Base-by-base conservation (phyloP, 2,329 filamentous ascomycete genomes). In the Orbilia quercus region DNA sequence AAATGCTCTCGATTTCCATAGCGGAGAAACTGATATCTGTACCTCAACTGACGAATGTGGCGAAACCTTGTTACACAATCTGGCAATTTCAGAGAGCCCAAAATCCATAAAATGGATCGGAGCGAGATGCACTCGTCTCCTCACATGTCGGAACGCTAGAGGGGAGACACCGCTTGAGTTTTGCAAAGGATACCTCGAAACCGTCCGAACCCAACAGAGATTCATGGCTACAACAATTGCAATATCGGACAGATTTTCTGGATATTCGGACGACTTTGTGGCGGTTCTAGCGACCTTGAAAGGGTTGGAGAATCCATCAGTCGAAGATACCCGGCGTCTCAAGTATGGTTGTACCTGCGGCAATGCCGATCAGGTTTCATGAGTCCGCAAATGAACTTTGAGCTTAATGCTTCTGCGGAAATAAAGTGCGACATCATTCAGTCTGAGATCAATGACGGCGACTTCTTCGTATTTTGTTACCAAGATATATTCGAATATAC, bases 321-420 rank as follows among this genome's bases (percentile, higher is more conserved):
- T 22, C 7, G 40, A 72, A 47, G 75, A 78, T 48, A 57, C 75
- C 3, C 60, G 73, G 65, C 79, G 77, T 48, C 64, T 81, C 40
- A 78, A 76, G 62, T 80, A 77, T 58, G 80, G 81, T 11, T 82
- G 81, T 71, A 82, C 79, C 31, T 82, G 81, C 73, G 80, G 25
- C 59, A 79, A 69, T 81, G 80, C 73, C 62, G 80, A 14, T 76
- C 72, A 31, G 81, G 81, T 1, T 81, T 82, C 75, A 57, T 82
- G 38, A 82, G 80, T 50, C 79, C 80, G 14, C 79, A 80, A 47
- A 82, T 81, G 80, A 78, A 71, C n/a, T 63, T 66, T 42, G 77
- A 77, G 31, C 77, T 82, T 18, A 14, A 76, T 2, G 76, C 40
- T 60, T 74, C 79, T 51, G 79, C 79, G 5, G 76, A 80, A 57